A percentile compares a stretch with the other conserved stretches of the same genome.
These are phyloP conservation scores for Blastocystis sp. DNA, from an alignment of 352 stramenopile genomes.

Conservation along the genomic window DNA sequence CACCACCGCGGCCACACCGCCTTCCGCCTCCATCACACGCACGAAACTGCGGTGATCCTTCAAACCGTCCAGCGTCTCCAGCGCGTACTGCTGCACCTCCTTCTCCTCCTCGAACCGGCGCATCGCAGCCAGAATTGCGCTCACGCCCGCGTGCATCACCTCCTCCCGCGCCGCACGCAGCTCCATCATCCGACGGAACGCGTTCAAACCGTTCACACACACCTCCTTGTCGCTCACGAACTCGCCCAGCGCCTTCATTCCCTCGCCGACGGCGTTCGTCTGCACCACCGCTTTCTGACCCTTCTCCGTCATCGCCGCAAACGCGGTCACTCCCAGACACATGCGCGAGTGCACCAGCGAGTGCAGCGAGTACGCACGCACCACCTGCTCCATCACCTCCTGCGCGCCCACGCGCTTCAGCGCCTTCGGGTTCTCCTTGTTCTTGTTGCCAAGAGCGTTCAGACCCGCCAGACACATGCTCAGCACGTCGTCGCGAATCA, in stretches of 20 bases:
- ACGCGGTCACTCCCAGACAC: not conserved
- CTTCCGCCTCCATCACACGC: not conserved
- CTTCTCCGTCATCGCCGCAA: slow-evolving; percentile 29
- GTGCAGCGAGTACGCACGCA: not conserved
- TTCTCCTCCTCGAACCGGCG: not conserved
- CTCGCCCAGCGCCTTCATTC: not conserved
- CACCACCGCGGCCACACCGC: slow-evolving; percentile 7
- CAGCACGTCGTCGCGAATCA: slow-evolving; percentile 29
- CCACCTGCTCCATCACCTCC: slow-evolving; percentile 25
- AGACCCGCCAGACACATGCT: slow-evolving; percentile 36
- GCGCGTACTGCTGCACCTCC: slow-evolving; percentile 4
- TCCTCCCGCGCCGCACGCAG: not conserved
- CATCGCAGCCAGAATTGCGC: slow-evolving; percentile 33
- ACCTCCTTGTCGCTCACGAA: slow-evolving; percentile 3
- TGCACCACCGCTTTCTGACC: not conserved
- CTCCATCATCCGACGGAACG: not conserved
- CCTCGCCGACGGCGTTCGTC: not conserved
- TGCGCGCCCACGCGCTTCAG: slow-evolving; percentile 19
- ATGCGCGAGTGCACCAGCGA: not conserved
- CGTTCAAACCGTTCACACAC: slow-evolving; percentile 2
- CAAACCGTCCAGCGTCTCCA: not conserved
- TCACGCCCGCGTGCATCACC: not conserved
- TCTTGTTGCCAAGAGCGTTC: not conserved
- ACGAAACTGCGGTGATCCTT: not conserved
- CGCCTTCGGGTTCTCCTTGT: slow-evolving; percentile 1